phyloP scores from a whole-genome alignment of 805 yeast genomes.

The Candida ulmi region DNA sequence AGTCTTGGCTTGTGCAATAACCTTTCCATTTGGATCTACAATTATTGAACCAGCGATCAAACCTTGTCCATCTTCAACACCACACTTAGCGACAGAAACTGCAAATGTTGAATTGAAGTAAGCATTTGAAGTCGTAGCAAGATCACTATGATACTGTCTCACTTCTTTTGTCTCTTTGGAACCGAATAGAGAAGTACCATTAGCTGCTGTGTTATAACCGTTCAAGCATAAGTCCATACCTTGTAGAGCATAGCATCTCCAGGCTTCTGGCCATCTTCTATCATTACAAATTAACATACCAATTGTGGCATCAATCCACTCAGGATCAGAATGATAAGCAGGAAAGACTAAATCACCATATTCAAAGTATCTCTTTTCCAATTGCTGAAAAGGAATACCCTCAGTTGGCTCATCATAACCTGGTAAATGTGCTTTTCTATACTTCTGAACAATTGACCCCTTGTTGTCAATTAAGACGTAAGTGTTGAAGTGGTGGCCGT shows the following conservation, averaged over 20 bases:
- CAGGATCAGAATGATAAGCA: slow-evolving; percentile 29
- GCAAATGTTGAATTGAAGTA: slow-evolving; percentile 30
- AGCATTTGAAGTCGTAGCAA: slow-evolving; percentile 29
- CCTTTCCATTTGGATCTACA: slow-evolving; percentile 31
- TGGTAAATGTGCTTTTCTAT: slow-evolving; percentile 34
- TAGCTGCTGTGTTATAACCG: slow-evolving; percentile 33
- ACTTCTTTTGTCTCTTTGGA: slow-evolving; percentile 25
- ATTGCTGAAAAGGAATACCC: slow-evolving; percentile 28
- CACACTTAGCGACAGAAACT: slow-evolving; percentile 31
- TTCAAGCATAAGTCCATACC: slow-evolving; percentile 34
- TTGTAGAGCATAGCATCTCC: slow-evolving; percentile 34
- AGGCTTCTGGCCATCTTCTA: slow-evolving; percentile 38
- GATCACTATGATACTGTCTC: slow-evolving; percentile 29
- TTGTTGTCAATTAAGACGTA: slow-evolving; percentile 27
- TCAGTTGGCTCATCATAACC: slow-evolving; percentile 31
- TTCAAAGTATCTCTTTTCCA: slow-evolving; percentile 33
- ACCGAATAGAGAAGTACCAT: slow-evolving; percentile 29
- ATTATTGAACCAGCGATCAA: slow-evolving; percentile 31
- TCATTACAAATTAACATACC: slow-evolving; percentile 36
- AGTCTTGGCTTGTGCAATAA: slow-evolving; percentile 29
- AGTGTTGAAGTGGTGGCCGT: slow-evolving; percentile 31
- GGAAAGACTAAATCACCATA: slow-evolving; percentile 33
- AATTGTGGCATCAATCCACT: slow-evolving; percentile 30
- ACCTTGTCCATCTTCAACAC: slow-evolving; percentile 32
- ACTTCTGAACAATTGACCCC: slow-evolving; percentile 26